These are phyloP conservation scores for Nadsonia fulvescens DNA, from an alignment of 805 yeast genomes.

Conservation along the genomic window DNA sequence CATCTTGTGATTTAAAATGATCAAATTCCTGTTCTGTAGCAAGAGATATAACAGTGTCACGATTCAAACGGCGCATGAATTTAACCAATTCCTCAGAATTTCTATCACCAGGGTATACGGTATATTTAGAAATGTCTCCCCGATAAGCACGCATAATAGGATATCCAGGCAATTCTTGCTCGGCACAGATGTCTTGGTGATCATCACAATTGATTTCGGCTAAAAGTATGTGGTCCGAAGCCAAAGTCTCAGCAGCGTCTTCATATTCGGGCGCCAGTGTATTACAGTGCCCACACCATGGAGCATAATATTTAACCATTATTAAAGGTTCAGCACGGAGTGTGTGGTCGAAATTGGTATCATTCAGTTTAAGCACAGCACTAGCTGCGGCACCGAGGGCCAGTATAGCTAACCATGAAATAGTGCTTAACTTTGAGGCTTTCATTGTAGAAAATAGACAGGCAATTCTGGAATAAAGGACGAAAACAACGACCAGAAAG, in stretches of 20 bases:
- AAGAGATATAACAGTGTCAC: slow-evolving; percentile 50
- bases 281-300: slow-evolving; percentile 95
- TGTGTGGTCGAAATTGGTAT: slow-evolving; percentile 46
- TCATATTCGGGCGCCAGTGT: slow-evolving; percentile 45
- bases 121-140: slow-evolving; percentile 19
- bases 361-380: slow-evolving; percentile 66
- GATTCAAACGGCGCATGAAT: slow-evolving; percentile 64
- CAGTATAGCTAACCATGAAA: slow-evolving; percentile 11
- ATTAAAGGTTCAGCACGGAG: slow-evolving; percentile 54
- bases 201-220: slow-evolving; percentile 72
- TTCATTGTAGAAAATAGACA: no score
- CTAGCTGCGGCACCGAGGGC: slow-evolving; percentile 38
- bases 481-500: no score
- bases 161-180: slow-evolving; percentile 52
- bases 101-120: slow-evolving; percentile 76
- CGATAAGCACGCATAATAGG: slow-evolving; percentile 68
- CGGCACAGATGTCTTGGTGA: slow-evolving; percentile 50
- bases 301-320: slow-evolving; percentile 80
- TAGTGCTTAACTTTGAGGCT: no score
- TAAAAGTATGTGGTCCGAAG: slow-evolving; percentile 20
- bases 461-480: no score
- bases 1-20: slow-evolving; percentile 25
- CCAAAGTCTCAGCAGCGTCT: slow-evolving; percentile 43
- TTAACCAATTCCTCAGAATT: slow-evolving; percentile 56
- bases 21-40: slow-evolving; percentile 32